Percentiles rank a stretch among this genome's conserved stretches.
These are phyloP conservation scores for Fonsecaea multimorphosa DNA, from an alignment of 2,329 filamentous ascomycete genomes.

Conservation along the genomic window DNA sequence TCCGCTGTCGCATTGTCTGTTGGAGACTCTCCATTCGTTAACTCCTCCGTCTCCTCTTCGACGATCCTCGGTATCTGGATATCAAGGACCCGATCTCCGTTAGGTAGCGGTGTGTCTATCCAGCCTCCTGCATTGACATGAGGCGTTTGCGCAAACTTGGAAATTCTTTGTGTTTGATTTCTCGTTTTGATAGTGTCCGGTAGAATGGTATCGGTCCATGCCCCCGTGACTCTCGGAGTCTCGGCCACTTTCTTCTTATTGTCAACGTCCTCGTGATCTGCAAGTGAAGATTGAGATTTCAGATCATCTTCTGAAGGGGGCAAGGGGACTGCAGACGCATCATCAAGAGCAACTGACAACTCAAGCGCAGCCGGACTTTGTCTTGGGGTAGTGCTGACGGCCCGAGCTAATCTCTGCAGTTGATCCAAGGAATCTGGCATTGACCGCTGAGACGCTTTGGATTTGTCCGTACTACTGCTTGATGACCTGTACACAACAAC, in stretches of 20 bases:
- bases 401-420: conserved; percentile 50
- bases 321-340: conserved; percentile 12
- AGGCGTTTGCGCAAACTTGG: conserved; percentile 38
- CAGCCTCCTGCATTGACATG: conserved; percentile 40
- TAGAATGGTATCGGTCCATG: conserved; percentile 56
- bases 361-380: conserved; percentile 28
- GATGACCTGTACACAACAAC: conserved; percentile 46
- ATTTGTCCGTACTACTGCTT: conserved; percentile 24
- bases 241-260: conserved; percentile 19
- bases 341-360: conserved; percentile 12
- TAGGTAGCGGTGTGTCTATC: conserved; percentile 38
- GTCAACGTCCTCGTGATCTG: background rate
- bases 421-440: conserved; percentile 43
- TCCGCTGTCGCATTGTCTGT: background rate
- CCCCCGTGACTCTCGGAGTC: conserved; percentile 53
- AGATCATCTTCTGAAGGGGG: conserved; percentile 10
- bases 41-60: conserved; percentile 39
- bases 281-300: conserved; percentile 6
- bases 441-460: conserved; percentile 28
- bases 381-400: conserved; percentile 35
- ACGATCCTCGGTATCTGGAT: conserved; percentile 32
- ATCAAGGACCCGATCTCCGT: conserved; percentile 13
- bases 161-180: conserved; percentile 22
- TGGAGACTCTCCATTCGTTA: conserved; percentile 27
- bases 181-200: conserved; percentile 44